Conservation (phyloP, 2,329 filamentous ascomycete species). For the Ophiostoma australiae region DNA sequence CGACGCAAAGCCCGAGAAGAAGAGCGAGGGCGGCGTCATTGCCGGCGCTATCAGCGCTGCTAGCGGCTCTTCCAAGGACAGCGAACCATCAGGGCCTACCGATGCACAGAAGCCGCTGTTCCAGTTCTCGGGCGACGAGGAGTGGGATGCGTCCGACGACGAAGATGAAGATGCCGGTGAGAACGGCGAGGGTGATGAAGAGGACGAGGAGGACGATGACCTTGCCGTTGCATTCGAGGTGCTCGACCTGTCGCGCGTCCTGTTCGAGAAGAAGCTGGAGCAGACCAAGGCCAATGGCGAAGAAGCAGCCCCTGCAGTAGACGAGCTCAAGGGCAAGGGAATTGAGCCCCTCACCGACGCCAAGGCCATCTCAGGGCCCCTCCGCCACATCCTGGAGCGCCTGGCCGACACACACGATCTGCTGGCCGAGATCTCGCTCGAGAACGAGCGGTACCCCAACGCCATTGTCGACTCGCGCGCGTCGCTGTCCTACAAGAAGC, state of each 20-base stretch:
- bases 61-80: not conserved
- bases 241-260: slow-evolving; percentile 70
- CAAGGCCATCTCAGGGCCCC: slow-evolving; percentile 34
- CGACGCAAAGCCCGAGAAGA: slow-evolving; percentile 39
- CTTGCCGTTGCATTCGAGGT: slow-evolving; percentile 77
- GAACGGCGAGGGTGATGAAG: slow-evolving; percentile 41
- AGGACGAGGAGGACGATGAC: slow-evolving; percentile 64
- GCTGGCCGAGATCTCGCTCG: slow-evolving; percentile 91
- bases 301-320: slow-evolving; percentile 35
- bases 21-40: slow-evolving; percentile 39
- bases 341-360: slow-evolving; percentile 30
- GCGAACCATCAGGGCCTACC: slow-evolving; percentile 25
- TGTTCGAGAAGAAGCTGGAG: slow-evolving; percentile 55
- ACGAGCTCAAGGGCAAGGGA: slow-evolving; percentile 31
- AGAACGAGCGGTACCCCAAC: slow-evolving; percentile 86
- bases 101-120: slow-evolving; percentile 71
- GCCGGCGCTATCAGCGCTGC: slow-evolving; percentile 42
- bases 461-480: slow-evolving; percentile 80
- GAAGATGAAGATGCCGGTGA: slow-evolving; percentile 38
- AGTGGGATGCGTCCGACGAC: slow-evolving; percentile 81
- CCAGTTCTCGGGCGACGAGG: slow-evolving; percentile 90
- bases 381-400: slow-evolving; percentile 69
- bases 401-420: slow-evolving; percentile 91
- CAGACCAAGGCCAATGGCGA: slow-evolving; percentile 25
- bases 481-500: slow-evolving; percentile 71